Evolutionary conservation across 768 basidiomycete genomes (phyloP), one percentile per base, ranked within the genome.

Genomic region (Sarcomyxa edulis): DNA sequence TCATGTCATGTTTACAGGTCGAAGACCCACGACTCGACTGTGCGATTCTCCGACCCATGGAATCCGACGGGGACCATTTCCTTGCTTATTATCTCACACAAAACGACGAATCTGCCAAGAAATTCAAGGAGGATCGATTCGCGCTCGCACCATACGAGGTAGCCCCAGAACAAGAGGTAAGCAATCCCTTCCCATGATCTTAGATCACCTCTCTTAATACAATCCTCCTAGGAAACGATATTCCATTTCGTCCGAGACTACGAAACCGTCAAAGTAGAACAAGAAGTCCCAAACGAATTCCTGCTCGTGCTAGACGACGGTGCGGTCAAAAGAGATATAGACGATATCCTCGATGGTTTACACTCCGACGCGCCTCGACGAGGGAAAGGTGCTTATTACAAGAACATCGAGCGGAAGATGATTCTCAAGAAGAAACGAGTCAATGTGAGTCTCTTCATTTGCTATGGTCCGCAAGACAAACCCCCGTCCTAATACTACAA

Each of bases 391-490:
- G 89, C 82, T 1, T 91, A 86, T 52, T 91, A 90, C 63, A 92
- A 89, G 61, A 82, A 81, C 53, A 88, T 92, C 38, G 86, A 89
- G 61, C 77, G 88, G 32, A 91, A 90, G 62, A 90, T 90, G 81
- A 68, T 76, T 16, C 66, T 92, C 28, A 90, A 90, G 61, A 90
- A 89, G 66, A 88, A 81, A 58, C 77, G 89, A 6, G 75, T 74
- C 12, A 85, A 86, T 55, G 88, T 89, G 45, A 57, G 76, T 66
- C 12, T 30, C 32, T 42, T 30, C 18, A 24, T 21, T 30, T 25
- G 16, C 14, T 14, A 9, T 32, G 32, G 12, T 25, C 39, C 8
- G 31, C 42, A 12, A 18, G 15, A 27, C 22, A 40, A n/a, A n/a
- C n/a, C n/a, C 14, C 35, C 43, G 10, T 42, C 32, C 8, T 24